Base-by-base conservation (phyloP, 2,329 filamentous ascomycete genomes). In the Aspergillus niger region DNA sequence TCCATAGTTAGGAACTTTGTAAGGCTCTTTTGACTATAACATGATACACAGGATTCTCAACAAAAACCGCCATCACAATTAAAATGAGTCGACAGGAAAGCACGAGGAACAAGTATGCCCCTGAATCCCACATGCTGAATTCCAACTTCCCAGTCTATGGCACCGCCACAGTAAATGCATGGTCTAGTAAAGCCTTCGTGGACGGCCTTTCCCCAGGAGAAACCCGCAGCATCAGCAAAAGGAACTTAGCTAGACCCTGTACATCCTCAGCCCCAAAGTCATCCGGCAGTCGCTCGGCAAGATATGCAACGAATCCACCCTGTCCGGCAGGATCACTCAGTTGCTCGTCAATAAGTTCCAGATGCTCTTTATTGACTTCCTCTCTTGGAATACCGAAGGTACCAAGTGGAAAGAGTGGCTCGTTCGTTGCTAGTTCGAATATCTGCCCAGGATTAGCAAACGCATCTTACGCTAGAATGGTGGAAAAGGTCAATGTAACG, bases 371-470 rank as follows among this genome's bases (percentile, higher is more conserved):
- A 38, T 66, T 58, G 36, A 65, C 55, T 52, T 64, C 26, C 41
- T 63, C 61, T 3, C 26, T 20, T 38, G 57, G 57, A 43, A 62
- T 52, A 47, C 65, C 67, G 58, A 65, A 67, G 11, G 54, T 28
- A 17, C 49, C 57, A 10, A 67, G 24, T 2, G 62, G 61, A 55
- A 68, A 67, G 15, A 69, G 55, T 38, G 61, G 60, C 47, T 65
- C 59, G 24, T 67, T 67, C 41, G 64, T 67, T n/a, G 65, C 64
- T 20, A 69, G 39, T 58, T 69, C 43, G 50, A 65, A 67, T 61
- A 69, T 64, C 67, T 69, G 30, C 48, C 13, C 11, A 22, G n/a
- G 1, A 4, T 32, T 8, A 39, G 28, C n/a, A 22, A 8, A 36
- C n/a, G 28, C 24, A 59, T 8, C 2, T 52, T 8, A 20, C 17